Conservation (phyloP, 2,329 filamentous ascomycete species). For the Dryadomyces quercivorus region DNA sequence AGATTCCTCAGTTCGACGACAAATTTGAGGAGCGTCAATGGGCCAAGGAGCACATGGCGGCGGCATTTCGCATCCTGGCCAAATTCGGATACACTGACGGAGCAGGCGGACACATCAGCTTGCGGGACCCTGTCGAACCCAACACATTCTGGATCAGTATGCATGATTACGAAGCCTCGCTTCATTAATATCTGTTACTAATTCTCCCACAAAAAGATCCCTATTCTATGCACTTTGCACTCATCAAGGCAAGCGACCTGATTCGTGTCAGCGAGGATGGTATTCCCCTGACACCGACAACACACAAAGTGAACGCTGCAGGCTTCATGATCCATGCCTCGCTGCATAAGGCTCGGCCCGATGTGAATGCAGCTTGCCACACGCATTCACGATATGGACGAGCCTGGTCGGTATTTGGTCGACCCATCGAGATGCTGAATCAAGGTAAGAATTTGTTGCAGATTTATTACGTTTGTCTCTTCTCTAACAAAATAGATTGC, state of each 20-base stretch:
- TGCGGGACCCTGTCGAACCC: neutral
- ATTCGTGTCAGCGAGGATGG: neutral
- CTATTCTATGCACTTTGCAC: neutral
- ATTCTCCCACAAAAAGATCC: neutral
- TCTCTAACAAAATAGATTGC: conserved; percentile 27
- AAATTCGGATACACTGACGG: conserved; percentile 9
- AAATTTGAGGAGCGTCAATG: neutral
- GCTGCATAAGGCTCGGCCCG: conserved; percentile 49
- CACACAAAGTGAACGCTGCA: conserved; percentile 47
- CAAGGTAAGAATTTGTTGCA: conserved; percentile 20
- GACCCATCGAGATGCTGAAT: conserved; percentile 54
- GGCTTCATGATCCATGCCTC: conserved; percentile 59
- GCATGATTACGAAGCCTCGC: neutral
- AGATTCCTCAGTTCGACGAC: neutral
- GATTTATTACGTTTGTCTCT: neutral
- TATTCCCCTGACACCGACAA: neutral
- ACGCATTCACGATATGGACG: conserved; percentile 52
- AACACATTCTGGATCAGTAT: neutral
- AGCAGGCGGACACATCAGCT: conserved; percentile 9
- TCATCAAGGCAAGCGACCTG: neutral
- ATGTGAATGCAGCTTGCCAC: conserved; percentile 56
- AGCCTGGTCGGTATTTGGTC: conserved; percentile 53
- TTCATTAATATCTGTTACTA: neutral
- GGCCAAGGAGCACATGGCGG: conserved; percentile 8
- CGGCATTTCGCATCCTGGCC: conserved; percentile 10